Base-by-base conservation (phyloP, 1,284 basidiomycete species). In the Neolentinus lepideus region DNA sequence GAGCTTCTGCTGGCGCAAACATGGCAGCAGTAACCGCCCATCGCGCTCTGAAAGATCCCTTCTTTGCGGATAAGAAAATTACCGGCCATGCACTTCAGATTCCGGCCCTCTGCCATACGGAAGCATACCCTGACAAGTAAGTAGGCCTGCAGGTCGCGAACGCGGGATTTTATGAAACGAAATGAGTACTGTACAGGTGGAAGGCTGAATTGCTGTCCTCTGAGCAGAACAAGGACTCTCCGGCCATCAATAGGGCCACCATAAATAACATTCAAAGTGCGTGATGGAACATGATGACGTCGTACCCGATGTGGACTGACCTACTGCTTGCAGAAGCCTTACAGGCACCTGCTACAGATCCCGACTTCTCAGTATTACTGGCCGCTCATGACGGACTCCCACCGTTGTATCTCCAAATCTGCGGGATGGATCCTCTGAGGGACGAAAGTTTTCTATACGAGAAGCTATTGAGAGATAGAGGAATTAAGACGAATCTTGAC, bases 391-490 rank as follows among this genome's bases (percentile, higher is more conserved):
- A 33, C 10, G 57, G 58, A 3, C 56, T 66, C 33, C 55, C 60
- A 14, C 60, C 59, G 6, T 47, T 59, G 10, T 60, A 58, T 50
- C 48, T 65, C 2, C 63, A 64, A 48, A 51, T 63, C 21, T 59
- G 58, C 22, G 61, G 62, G 2, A 48, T 61, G 21, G 62, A 66
- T 48, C 58, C 59, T 19, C 56, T 67, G 36, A 62, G 62, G 11
- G 64, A 64, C 38, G 65, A 64, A 16, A 58, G 58, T 0, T 54
- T 66, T 19, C 51, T 63, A 16, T 67, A 66, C 53, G 60, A 52
- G 11, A 56, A 56, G 16, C 38, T 60, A 26, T 31, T 64, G 11
- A 50, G 57, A 19, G 61, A 59, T 24, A 56, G 51, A 9, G 58
- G 57, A 8, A 55, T 61, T 2, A 54, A 36, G 31, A 61, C 60